phyloP scores from a whole-genome alignment of 768 basidiomycete genomes.

The Rhodosporidiobolus odoratus region DNA sequence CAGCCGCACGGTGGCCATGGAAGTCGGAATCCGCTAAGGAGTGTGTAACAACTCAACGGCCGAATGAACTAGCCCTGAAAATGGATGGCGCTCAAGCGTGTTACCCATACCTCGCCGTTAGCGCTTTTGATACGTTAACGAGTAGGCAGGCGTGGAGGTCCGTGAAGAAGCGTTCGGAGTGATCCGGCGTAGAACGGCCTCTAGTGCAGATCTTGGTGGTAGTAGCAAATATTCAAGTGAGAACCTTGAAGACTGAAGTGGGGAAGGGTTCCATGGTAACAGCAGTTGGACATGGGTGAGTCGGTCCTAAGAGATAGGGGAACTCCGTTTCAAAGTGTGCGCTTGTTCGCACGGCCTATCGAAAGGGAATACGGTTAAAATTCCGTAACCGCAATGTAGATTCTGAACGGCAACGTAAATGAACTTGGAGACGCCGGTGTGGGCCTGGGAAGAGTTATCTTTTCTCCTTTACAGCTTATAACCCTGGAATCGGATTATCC shows the following conservation, averaged over 20 bases:
- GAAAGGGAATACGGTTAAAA: too few species aligned
- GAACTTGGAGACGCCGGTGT: conserved; percentile 58
- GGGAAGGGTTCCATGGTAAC: conserved; percentile 82
- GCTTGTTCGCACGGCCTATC: too few species aligned
- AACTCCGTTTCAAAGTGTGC: too few species aligned
- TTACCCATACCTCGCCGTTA: conserved; percentile 77
- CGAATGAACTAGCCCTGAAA: conserved; percentile 86
- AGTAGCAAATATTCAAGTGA: conserved; percentile 84
- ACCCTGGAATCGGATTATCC: too few species aligned
- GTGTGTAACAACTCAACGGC: conserved; percentile 85
- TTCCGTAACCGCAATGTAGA: too few species aligned
- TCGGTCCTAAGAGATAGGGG: too few species aligned
- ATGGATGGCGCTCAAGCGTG: conserved; percentile 84
- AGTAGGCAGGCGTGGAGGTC: conserved; percentile 74
- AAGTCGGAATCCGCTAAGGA: conserved; percentile 80
- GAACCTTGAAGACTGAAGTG: conserved; percentile 82
- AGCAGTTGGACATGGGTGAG: conserved; percentile 81
- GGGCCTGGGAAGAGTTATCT: conserved; percentile 72
- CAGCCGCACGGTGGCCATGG: conserved; percentile 83
- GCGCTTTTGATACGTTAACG: conserved; percentile 63
- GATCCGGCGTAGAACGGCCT: conserved; percentile 68
- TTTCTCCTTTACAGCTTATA: conserved; percentile 75
- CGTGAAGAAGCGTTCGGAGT: conserved; percentile 71
- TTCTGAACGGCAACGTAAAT: conserved; percentile 69
- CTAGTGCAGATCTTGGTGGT: conserved; percentile 83